Evolutionary conservation across 176 grass and related monocot genomes (phyloP).

Genomic region (Juncus inflexus): DNA sequence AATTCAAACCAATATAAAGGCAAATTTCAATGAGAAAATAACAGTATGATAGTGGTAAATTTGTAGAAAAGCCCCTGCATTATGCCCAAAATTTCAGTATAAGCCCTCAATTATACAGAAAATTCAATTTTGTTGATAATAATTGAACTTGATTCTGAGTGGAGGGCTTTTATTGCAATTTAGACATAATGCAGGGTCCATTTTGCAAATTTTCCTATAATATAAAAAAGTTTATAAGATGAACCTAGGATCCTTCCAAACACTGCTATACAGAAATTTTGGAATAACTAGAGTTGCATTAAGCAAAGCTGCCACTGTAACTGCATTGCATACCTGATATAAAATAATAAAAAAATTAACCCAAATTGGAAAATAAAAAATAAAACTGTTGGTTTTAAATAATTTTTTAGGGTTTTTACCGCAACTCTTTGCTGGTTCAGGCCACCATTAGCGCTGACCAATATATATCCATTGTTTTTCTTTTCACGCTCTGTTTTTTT

Average conservation of each 20-base stretch:
- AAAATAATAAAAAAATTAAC: constrained; percentile 5
- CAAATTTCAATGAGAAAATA: not conserved
- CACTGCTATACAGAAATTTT: constrained; percentile 75
- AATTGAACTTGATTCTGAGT: no score
- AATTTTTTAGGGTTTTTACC: constrained; percentile 36
- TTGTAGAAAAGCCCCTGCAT: no score
- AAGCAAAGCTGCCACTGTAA: constrained; percentile 66
- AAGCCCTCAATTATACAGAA: no score
- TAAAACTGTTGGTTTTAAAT: not conserved
- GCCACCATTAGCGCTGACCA: constrained; percentile 84
- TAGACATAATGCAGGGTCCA: no score
- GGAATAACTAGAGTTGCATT: constrained; percentile 79
- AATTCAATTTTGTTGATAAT: no score
- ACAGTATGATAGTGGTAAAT: no score
- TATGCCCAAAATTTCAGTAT: no score
- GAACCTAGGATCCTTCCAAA: constrained; percentile 92
- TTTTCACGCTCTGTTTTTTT: constrained; percentile 37
- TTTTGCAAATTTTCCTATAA: constrained; percentile 17
- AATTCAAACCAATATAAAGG: not conserved
- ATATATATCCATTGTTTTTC: constrained; percentile 59
- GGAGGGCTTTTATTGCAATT: no score
- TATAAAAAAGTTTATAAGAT: constrained; percentile 37
- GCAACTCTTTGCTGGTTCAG: constrained; percentile 89
- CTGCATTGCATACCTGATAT: constrained; percentile 75
- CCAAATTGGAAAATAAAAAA: constrained; percentile 11